Base-by-base conservation (phyloP, 2,329 filamentous ascomycete species). In the Aspergillus neotritici region DNA sequence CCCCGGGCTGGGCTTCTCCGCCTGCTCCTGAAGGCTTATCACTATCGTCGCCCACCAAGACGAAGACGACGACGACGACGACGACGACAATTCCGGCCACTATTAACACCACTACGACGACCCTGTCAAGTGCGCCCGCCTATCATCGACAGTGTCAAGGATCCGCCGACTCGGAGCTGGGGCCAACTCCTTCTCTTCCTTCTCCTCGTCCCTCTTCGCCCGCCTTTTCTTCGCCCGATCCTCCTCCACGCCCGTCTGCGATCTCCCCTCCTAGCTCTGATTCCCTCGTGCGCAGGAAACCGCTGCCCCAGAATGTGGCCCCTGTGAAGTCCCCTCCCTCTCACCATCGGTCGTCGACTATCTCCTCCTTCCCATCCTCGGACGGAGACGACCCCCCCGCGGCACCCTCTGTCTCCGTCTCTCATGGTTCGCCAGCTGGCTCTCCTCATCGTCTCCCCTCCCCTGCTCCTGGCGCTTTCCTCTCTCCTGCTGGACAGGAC, bases 231-330 rank as follows among this genome's bases (percentile, higher is more conserved):
- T 47, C 41, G 36, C 35, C 15, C 44, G 13, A 32, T 33, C 34
- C 37, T 33, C 34, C 37, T 37, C 31, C 14, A 31, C 35, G 9
- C 32, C 46, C 47, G 43, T 29, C 50, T 48, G 21, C 21, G 21
- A 44, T 66, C 32, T 64, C 65, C 33, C 64, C 66, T 52, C 66
- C 69, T 48, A 62, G 68, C 45, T 58, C 62, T 46, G 59, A 68
- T 32, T 67, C 70, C 48, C 66, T 69, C 42, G 66, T 78, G 46
- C 71, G 71, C 53, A 69, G 76, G 53, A 79, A 79, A 60, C 75
- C 77, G 54, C 62, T 80, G 49, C 77, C 76, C 48, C 63, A 67
- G 47, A 70, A 70, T 64, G 66, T 68, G 49, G 72, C 74, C 40
- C 70, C 74, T 50, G 64, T 71, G 47, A 57, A 25, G 7, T 48